Evolutionary conservation across 768 basidiomycete genomes (phyloP), one percentile per base, ranked within the genome.

Genomic region (Astraeus odoratus): DNA sequence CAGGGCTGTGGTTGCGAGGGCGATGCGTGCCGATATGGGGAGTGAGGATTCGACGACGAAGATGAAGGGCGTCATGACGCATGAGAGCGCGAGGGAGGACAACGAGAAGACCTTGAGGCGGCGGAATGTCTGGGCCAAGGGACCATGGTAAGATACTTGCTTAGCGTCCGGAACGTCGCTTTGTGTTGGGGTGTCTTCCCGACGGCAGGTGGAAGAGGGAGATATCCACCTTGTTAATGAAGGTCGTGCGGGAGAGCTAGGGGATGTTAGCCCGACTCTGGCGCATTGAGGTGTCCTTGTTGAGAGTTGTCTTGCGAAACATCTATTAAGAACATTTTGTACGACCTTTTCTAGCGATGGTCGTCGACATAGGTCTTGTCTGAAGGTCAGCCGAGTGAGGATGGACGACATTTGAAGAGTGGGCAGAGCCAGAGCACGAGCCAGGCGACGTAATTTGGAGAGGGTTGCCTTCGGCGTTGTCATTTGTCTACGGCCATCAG

Each of bases 31-130:
- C 15, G 73, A 70, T 31, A 75, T 54, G 0, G 91, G 88, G 6
- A 93, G 73, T 19, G 75, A 75, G 4, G 88, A 83, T 49, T 92
- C 88, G 52, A 93, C 71, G 42, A 87, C 58, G 63, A 93, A 85
- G 49, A 93, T 78, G 66, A 93, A 80, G 1, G 91, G 91, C 2
- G 85, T 71, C 54, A 93, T 69, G 4, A 77, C 71, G 47, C 72
- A 65, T 8, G 86, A 82, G 39, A 89, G 73, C 2, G 73, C 72
- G 38, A 93, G 74, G 1, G 90, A 90, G 19, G 81, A 77, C 1
- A 94, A 67, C 10, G 89, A 92, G 68, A 93, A 90, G 8, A 88
- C 63, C 61, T 93, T 92, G 45, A 92, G 74, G 19, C 77, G 76
- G 44, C 79, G 76, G 68, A 88, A 91, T 1, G 89, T 86, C 35